These are phyloP conservation scores for Lactarius vividus DNA, from an alignment of 768 basidiomycete genomes.

Conservation along the genomic window DNA sequence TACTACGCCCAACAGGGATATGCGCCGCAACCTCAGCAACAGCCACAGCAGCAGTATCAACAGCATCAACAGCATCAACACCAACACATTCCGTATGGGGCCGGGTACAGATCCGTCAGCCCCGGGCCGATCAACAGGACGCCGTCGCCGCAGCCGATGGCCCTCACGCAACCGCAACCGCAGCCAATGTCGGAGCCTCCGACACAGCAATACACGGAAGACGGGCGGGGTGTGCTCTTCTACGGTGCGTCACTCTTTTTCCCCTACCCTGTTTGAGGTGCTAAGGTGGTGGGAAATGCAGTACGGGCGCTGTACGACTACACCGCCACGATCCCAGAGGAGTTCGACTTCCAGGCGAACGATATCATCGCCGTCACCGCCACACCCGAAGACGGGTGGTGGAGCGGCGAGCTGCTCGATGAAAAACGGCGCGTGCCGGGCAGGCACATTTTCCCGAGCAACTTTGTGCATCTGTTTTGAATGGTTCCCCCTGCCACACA, in stretches of 20 bases:
- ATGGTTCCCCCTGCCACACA: not conserved
- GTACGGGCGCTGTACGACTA: constrained; percentile 93
- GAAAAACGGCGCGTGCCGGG: constrained; percentile 68
- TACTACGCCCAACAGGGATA: constrained; percentile 24
- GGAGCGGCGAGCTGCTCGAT: constrained; percentile 87
- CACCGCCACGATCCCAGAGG: constrained; percentile 78
- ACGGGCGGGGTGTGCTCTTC: constrained; percentile 80
- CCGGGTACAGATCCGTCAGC: constrained; percentile 43
- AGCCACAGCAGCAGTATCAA: constrained; percentile 32
- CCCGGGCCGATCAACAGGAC: constrained; percentile 42
- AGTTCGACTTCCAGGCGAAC: constrained; percentile 93
- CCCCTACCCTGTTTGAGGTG: not conserved
- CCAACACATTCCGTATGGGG: constrained; percentile 34
- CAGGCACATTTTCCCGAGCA: constrained; percentile 82
- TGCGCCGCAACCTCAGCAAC: constrained; percentile 15
- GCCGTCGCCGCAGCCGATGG: constrained; percentile 48
- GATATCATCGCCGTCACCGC: constrained; percentile 95
- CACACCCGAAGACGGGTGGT: constrained; percentile 97
- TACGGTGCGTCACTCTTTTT: constrained; percentile 57
- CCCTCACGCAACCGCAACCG: constrained; percentile 26
- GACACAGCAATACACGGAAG: constrained; percentile 79
- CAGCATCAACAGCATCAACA: constrained; percentile 37
- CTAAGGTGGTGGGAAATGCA: constrained; percentile 34
- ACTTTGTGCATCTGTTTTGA: constrained; percentile 80
- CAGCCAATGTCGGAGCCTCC: constrained; percentile 37